Evolutionary conservation across 352 stramenopile species (phyloP), one percentile per base, ranked within the genome.

Genomic region (Pythium guiyangense): DNA sequence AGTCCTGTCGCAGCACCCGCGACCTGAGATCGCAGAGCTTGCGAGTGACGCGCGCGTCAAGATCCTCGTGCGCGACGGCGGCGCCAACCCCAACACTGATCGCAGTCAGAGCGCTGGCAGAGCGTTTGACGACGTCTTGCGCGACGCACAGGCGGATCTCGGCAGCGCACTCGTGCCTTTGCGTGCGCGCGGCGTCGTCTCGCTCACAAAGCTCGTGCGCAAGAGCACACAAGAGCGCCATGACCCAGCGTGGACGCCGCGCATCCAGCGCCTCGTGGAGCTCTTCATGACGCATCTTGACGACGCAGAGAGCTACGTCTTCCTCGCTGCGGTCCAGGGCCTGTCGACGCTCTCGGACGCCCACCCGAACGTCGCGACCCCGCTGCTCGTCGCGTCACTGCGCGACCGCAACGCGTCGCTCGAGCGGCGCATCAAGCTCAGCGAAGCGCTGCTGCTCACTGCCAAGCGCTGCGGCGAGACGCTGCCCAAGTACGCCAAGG

Each of bases 281-380:
- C 71, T 93, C 17, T 92, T 88, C 57, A 58, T 91, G 45, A 54
- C 64, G 25, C 72, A 92, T 20, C 57, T 94, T 20, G 60, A 73
- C 34, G 85, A 94, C 62, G 53, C 53, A 0, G 85, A 94, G 62
- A 94, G 85, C 57, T 94, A 94, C 59, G 85, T 94, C 2, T 94
- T 79, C 47, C 72, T 94, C n/a, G 85, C 85, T 1, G 79, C 85
- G 18, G 71, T 94, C 4, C 85, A 94, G 55, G 82, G 82, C 10
- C 54, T 94, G 15, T 66, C 84, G 15, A 65, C 77, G 22, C 62
- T 94, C 9, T 62, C 77, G 0, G 81, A 94, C 44, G 67, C 70
- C 0, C 76, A 92, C 42, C 63, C 83, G 1, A 62, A 84, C 50
- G 68, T 85, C 3, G 76, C 85, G 3, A 87, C 93, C 43, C 81